Evolutionary conservation across 2,329 filamentous ascomycete genomes (phyloP), one percentile per base, ranked within the genome.

Genomic region (Hypoxylon sp.): DNA sequence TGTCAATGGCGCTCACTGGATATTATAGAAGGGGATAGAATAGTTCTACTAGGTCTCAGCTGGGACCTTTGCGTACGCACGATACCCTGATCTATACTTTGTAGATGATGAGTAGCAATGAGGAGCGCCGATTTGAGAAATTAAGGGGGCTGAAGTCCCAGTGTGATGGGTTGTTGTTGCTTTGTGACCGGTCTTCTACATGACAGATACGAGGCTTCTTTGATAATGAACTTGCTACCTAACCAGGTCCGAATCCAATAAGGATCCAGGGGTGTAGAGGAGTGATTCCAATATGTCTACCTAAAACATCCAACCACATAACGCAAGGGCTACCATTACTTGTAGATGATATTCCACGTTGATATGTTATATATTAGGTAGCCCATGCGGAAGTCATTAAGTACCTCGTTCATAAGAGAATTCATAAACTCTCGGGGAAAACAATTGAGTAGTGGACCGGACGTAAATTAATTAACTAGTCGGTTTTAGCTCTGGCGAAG

Each of bases 81-180:
- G 75, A 78, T 77, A 77, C 74, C 77, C 72, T 69, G 68, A 68
- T 74, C 75, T 64, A 65, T 60, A 52, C 25, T 58, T 63, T 69
- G 67, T 70, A 72, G 68, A 74, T 70, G 68, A 75, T 55, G 56
- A 70, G 73, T 70, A 72, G 68, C 67, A 73, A 73, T 67, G 65
- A 72, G 68, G 67, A 66, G 63, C 55, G 62, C 61, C 60, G 34
- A 59, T 60, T 71, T 63, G 46, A 56, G 56, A 52, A 57, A 58
- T 50, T 17, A 14, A 53, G 14, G 51, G 58, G 55, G 50, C 36
- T 61, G 50, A 46, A 32, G 25, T 25, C 23, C 21, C 36, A 21
- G 23, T 65, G 9, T 49, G 53, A 51, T 41, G 46, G 17, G 6
- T 9, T 59, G 17, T 45, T 28, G 34, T n/a, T 60, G 30, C 53